Evolutionary conservation across 768 basidiomycete species (phyloP).

Genomic region (Boletellus sp.): DNA sequence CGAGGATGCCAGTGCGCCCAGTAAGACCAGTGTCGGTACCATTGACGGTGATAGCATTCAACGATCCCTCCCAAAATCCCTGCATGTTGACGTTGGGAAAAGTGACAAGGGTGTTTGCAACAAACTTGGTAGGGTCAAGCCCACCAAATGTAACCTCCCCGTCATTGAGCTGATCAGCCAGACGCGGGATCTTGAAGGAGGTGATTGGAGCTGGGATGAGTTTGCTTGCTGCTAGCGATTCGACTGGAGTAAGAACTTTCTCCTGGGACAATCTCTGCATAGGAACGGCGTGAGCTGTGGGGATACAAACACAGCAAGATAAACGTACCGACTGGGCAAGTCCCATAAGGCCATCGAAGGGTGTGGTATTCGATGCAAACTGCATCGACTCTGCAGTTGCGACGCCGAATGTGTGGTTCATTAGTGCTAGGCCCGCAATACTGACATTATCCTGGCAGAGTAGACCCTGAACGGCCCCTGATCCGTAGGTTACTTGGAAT

Average conservation of each 20-base stretch:
- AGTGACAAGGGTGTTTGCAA: conserved; percentile 51
- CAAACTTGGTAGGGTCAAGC: conserved; percentile 68
- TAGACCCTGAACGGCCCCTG: conserved; percentile 62
- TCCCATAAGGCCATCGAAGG: conserved; percentile 77
- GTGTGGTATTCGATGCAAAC: conserved; percentile 46
- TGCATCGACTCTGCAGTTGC: conserved; percentile 55
- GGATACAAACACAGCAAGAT: conserved; percentile 8
- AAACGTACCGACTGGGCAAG: conserved; percentile 62
- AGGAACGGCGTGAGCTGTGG: not conserved
- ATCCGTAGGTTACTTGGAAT: conserved; percentile 67
- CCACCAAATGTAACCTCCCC: conserved; percentile 83
- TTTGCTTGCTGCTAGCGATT: conserved; percentile 57
- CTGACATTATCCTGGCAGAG: conserved; percentile 60
- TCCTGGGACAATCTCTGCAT: conserved; percentile 61
- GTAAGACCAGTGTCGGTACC: conserved; percentile 47
- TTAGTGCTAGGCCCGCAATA: conserved; percentile 59
- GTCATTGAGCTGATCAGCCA: conserved; percentile 59
- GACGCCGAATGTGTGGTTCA: conserved; percentile 65
- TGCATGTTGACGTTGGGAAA: conserved; percentile 57
- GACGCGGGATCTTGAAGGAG: conserved; percentile 77
- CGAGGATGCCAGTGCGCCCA: conserved; percentile 67
- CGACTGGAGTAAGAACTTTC: conserved; percentile 61
- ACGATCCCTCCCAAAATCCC: conserved; percentile 79
- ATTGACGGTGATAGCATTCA: conserved; percentile 59
- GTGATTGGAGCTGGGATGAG: conserved; percentile 62